A percentile compares a stretch with the other conserved stretches of the same genome.
phyloP scores from a whole-genome alignment of 345 rosid species.

The Physaria fendleri region DNA sequence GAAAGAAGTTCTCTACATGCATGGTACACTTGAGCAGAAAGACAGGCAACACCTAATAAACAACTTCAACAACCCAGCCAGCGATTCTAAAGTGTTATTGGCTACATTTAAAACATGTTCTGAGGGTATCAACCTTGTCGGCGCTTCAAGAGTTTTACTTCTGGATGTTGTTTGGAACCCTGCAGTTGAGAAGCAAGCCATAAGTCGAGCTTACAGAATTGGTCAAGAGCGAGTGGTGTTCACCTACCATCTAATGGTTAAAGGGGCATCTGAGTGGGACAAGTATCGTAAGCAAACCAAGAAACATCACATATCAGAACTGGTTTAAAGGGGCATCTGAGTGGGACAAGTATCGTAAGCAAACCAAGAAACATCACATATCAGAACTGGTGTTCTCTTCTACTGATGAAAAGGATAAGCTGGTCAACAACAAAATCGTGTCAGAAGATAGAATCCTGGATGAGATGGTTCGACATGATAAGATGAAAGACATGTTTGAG shows the following conservation, averaged over 20 bases:
- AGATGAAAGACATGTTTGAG: conserved; percentile 31
- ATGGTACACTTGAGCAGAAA: conserved; percentile 33
- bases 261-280: conserved; percentile 44
- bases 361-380: conserved; percentile 43
- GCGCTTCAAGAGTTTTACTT: conserved; percentile 77
- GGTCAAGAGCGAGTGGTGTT: conserved; percentile 65
- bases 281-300: conserved; percentile 44
- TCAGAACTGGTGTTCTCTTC: conserved; percentile 54
- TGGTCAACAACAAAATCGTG: conserved; percentile 1
- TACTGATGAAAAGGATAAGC: conserved; percentile 18
- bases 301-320: conserved; percentile 48
- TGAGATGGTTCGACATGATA: conserved; percentile 30
- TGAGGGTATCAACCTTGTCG: conserved; percentile 71
- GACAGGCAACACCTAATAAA: conserved; percentile 46
- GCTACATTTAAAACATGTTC: conserved; percentile 73
- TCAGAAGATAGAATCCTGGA: conserved; percentile 36
- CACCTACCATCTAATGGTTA: conserved; percentile 55
- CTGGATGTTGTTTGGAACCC: conserved; percentile 91
- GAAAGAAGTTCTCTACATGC: conserved; percentile 42
- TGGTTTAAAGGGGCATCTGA: conserved; percentile 49
- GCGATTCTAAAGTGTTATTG: conserved; percentile 54
- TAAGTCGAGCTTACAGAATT: conserved; percentile 63
- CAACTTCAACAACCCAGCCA: conserved; percentile 46
- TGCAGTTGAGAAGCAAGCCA: conserved; percentile 78
- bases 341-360: conserved; percentile 40